phyloP scores from a whole-genome alignment of 208 protist species.

The Kentomonas sorsogonicus region DNA sequence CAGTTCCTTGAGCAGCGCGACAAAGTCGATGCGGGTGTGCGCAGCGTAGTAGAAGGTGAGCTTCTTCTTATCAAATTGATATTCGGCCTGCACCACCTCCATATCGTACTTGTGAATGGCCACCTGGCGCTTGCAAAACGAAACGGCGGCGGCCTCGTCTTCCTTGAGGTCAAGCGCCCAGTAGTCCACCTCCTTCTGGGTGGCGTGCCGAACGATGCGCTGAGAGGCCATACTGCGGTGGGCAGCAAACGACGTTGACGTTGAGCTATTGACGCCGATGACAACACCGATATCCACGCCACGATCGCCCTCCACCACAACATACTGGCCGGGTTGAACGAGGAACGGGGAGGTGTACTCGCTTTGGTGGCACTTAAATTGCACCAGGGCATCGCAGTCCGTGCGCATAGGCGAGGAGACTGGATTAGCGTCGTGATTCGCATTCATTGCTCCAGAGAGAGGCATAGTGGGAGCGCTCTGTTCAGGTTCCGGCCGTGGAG shows the following conservation, averaged over 20 bases:
- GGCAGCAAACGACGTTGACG: slow-evolving; percentile 45
- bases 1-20: slow-evolving; percentile 73
- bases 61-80: slow-evolving; percentile 92
- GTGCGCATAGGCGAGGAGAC: neutral
- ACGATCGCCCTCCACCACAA: slow-evolving; percentile 85
- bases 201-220: slow-evolving; percentile 68
- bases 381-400: slow-evolving; percentile 55
- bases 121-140: slow-evolving; percentile 62
- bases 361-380: slow-evolving; percentile 87
- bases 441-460: neutral
- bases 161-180: slow-evolving; percentile 79
- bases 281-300: slow-evolving; percentile 88
- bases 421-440: neutral
- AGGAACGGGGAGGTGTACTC: slow-evolving; percentile 60
- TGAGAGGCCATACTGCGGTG: slow-evolving; percentile 45
- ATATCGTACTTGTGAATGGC: slow-evolving; percentile 60
- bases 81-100: slow-evolving; percentile 80
- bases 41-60: slow-evolving; percentile 90
- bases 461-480: neutral
- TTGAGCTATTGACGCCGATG: slow-evolving; percentile 53
- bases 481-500: neutral
- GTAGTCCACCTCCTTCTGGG: slow-evolving; percentile 82
- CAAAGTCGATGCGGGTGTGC: slow-evolving; percentile 69
- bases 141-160: slow-evolving; percentile 61
- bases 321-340: slow-evolving; percentile 69